Evolutionary conservation across 768 basidiomycete genomes (phyloP), one percentile per base, ranked within the genome.

Genomic region (Chalciporus piperatus): DNA sequence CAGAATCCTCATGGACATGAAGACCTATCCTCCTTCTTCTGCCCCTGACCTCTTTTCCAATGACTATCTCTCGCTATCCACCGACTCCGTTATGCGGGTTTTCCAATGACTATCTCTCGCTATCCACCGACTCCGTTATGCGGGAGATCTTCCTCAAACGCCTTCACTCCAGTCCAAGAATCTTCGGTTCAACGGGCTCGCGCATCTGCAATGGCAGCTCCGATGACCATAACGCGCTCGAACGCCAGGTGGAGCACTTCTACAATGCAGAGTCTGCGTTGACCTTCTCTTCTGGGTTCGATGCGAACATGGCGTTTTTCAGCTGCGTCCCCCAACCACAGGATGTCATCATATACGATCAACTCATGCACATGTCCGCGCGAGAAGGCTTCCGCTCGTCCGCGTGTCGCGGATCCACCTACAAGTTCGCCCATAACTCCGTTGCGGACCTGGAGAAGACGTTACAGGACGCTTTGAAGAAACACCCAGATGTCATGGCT

Each of bases 261-360:
- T 61, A 62, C 14, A n/a, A 60, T 11, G 61, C 72, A 0, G 68
- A 74, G 6, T 61, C 76, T 0, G 78, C 78, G 0, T 64, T 83
- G 10, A 63, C 82, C 2, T 79, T 80, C 68, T 75, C 73, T 57
- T 78, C 78, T 2, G 81, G 82, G 23, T 81, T 72, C 60, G 76
- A 74, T 55, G 81, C 81, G 38, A 84, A 81, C 56, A 65, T 74
- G 14, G 72, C 73, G 12, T 72, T 84, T 60, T 76, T 80, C 61
- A 50, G 72, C 2, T 65, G 67, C 3, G 63, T 83, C 74, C 82
- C 11, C 71, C 60, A 74, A 49, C 56, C 59, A 1, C 58, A 65
- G 7, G 82, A 84, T 56, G 71, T 73, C 51, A 68, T 84, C 47
- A 50, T 84, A 16, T 75, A 74, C 52, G 83, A 83, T 61, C 77